A percentile compares a stretch with the other conserved stretches of the same genome.
These are phyloP conservation scores for Puccinia coronata DNA, from an alignment of 1,284 basidiomycete genomes.

Conservation along the genomic window DNA sequence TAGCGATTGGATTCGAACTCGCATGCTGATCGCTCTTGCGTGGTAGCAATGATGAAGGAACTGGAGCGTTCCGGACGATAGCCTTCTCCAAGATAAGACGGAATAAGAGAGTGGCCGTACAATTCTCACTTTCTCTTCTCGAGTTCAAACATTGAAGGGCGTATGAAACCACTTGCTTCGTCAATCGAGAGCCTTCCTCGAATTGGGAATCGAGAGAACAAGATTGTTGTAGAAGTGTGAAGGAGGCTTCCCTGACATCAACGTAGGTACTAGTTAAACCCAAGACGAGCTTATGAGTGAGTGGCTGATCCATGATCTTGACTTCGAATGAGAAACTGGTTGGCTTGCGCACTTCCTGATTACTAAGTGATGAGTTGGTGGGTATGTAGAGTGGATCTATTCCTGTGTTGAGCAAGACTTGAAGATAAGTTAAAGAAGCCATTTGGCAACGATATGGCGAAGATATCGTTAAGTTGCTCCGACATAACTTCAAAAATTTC, in stretches of 20 bases:
- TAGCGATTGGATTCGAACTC: conserved; percentile 23
- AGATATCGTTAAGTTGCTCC: conserved; percentile 18
- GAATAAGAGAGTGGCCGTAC: conserved; percentile 36
- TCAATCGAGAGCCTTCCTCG: background rate
- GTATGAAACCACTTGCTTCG: background rate
- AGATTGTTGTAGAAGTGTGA: conserved; percentile 7
- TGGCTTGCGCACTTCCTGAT: background rate
- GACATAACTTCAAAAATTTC: conserved; percentile 26
- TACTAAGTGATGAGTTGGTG: background rate
- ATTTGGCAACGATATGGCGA: conserved; percentile 47
- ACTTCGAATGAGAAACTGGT: conserved; percentile 32
- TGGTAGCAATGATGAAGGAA: conserved; percentile 19
- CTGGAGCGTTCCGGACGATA: background rate
- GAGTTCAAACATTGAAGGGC: conserved; percentile 28
- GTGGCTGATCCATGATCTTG: conserved; percentile 8
- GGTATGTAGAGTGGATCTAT: conserved; percentile 23
- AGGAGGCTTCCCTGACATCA: conserved; percentile 35
- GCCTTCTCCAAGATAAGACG: conserved; percentile 35
- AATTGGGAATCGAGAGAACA: background rate
- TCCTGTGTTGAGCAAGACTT: conserved; percentile 30
- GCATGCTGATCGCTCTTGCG: background rate
- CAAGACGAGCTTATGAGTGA: conserved; percentile 5
- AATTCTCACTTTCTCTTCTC: conserved; percentile 34
- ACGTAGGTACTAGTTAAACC: conserved; percentile 40
- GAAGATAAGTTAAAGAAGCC: conserved; percentile 40